Evolutionary conservation across 805 yeast species (phyloP).

Genomic region (Candida odintsovae): DNA sequence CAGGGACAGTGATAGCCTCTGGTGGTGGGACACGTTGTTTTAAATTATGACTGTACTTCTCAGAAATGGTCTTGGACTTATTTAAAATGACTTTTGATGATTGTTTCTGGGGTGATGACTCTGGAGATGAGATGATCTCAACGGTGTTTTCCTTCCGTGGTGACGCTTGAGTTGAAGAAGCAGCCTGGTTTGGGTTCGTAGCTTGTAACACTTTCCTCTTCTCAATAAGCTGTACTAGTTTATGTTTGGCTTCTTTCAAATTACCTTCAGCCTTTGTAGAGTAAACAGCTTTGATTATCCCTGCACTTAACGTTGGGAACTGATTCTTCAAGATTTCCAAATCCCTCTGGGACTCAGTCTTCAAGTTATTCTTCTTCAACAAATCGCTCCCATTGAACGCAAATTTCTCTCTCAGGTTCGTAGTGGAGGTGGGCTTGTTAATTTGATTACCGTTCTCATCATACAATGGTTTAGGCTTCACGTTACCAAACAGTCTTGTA

Average conservation of each 20-base stretch:
- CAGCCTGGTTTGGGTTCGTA: constrained; percentile 2
- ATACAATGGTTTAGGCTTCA: constrained; percentile 7
- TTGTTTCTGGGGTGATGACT: constrained; percentile 19
- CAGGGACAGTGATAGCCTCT: background rate
- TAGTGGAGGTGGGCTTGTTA: background rate
- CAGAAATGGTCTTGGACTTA: constrained; percentile 32
- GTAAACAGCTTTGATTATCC: constrained; percentile 33
- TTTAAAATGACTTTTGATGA: constrained; percentile 33
- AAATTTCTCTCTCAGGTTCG: constrained; percentile 35
- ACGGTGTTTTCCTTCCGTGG: constrained; percentile 1
- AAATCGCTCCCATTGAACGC: constrained; percentile 31
- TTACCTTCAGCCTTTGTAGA: constrained; percentile 30
- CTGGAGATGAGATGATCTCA: constrained; percentile 23
- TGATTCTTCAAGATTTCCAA: constrained; percentile 21
- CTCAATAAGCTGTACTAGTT: constrained; percentile 27
- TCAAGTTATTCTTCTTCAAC: constrained; percentile 7
- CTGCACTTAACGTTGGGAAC: constrained; percentile 28
- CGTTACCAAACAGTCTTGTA: constrained; percentile 2
- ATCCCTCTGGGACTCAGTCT: constrained; percentile 13
- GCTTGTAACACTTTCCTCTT: constrained; percentile 20
- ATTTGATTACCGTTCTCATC: constrained; percentile 1
- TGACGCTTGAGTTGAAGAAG: background rate
- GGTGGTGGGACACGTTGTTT: background rate
- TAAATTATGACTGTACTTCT: constrained; percentile 25
- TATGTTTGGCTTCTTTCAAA: constrained; percentile 27